These are phyloP conservation scores for Carex arenaria DNA, from an alignment of 202 grass and related monocot genomes.

Conservation along the genomic window DNA sequence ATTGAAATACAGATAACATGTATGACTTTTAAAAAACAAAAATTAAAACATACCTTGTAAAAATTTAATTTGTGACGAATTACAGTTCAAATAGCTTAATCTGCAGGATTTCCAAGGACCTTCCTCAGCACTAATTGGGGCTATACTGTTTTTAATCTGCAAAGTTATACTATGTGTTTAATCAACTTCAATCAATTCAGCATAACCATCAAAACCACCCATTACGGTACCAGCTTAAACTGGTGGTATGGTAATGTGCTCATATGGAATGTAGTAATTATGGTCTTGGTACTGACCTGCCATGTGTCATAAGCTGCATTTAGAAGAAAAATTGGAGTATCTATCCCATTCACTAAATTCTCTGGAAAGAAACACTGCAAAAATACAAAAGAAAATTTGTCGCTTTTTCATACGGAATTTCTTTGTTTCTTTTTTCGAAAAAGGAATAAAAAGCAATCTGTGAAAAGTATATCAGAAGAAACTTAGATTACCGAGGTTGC, in stretches of 20 bases:
- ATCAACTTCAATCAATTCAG: background rate
- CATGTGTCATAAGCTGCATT: conserved; percentile 84
- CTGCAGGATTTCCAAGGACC: conserved; percentile 56
- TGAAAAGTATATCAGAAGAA: background rate
- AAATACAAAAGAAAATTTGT: background rate
- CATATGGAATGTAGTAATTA: background rate
- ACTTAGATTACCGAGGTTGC: conserved; percentile 40
- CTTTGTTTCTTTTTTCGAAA: background rate
- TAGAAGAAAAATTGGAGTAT: conserved; percentile 68
- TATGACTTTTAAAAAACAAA: background rate
- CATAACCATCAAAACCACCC: background rate
- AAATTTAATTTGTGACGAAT: conserved; percentile 45
- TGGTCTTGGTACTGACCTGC: conserved; percentile 43
- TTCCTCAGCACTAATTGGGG: conserved; percentile 31
- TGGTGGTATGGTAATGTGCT: background rate
- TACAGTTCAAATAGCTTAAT: conserved; percentile 53
- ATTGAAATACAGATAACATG: background rate
- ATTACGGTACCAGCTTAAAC: background rate
- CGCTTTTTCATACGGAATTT: background rate
- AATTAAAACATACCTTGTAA: conserved; percentile 48
- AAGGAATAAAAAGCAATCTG: background rate
- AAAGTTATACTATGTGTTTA: background rate
- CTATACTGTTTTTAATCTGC: conserved; percentile 71
- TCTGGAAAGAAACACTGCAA: conserved; percentile 89
- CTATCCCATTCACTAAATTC: conserved; percentile 42